Conservation (phyloP, 1,139 yeast genomes). For the Ogataea hybrid region DNA sequence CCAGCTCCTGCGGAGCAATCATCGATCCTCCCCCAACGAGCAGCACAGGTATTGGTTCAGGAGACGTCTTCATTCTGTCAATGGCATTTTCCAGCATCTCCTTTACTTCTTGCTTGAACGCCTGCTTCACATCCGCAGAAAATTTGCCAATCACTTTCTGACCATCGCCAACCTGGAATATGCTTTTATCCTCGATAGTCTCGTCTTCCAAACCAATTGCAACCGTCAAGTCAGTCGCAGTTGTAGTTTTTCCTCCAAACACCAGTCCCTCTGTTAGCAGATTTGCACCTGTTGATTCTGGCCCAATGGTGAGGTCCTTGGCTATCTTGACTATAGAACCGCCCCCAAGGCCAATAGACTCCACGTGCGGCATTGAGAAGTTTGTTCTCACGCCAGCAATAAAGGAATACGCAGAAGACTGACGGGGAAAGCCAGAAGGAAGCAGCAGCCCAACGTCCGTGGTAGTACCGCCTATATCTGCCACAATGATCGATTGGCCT, state of each 20-base stretch:
- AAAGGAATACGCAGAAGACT: constrained; percentile 31
- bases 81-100: constrained; percentile 29
- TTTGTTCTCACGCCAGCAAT: constrained; percentile 36
- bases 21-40: constrained; percentile 37
- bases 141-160: constrained; percentile 20
- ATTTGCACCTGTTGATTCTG: constrained; percentile 35
- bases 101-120: constrained; percentile 22
- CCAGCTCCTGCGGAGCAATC: constrained; percentile 30
- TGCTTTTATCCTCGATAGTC: neutral
- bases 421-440: constrained; percentile 34
- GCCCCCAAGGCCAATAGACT: constrained; percentile 35
- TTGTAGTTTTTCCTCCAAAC: constrained; percentile 32
- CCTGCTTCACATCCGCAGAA: constrained; percentile 15
- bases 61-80: constrained; percentile 33
- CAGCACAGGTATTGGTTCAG: constrained; percentile 34
- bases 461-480: constrained; percentile 37
- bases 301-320: constrained; percentile 30
- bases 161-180: constrained; percentile 19
- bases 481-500: constrained; percentile 29
- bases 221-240: constrained; percentile 33
- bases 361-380: constrained; percentile 37
- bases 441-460: constrained; percentile 34
- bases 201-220: constrained; percentile 32
- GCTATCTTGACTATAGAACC: constrained; percentile 33
- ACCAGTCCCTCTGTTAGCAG: constrained; percentile 27